Conservation (phyloP, 768 basidiomycete genomes). For the Mycena albidolilacea region DNA sequence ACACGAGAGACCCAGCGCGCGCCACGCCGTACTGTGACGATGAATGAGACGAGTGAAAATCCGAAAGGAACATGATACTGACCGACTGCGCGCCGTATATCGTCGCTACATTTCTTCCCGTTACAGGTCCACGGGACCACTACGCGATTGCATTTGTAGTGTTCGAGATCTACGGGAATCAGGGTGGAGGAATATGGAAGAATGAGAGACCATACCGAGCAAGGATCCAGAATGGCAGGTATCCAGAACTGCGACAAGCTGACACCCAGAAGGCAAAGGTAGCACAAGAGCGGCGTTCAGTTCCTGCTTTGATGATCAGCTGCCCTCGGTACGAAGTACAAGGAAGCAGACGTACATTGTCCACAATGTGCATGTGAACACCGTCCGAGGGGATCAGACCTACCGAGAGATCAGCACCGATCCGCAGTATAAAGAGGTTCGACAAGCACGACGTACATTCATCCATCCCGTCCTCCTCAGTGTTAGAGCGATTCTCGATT, state of each 20-base stretch:
- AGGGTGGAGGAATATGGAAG: background rate
- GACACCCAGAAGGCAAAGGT: background rate
- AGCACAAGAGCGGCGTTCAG: conserved; percentile 5
- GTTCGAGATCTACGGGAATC: conserved; percentile 12
- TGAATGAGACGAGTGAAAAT: too few relatives aligned
- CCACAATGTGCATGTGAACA: background rate
- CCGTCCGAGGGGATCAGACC: conserved; percentile 26
- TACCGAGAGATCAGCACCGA: background rate
- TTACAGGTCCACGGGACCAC: conserved; percentile 1
- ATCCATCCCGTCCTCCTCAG: conserved; percentile 4
- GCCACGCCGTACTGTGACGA: too few relatives aligned
- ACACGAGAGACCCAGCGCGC: too few relatives aligned
- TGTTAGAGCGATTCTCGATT: background rate
- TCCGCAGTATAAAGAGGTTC: too few relatives aligned
- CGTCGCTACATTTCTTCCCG: background rate
- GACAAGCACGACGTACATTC: background rate
- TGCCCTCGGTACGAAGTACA: background rate
- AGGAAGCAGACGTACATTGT: background rate
- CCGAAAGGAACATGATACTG: too few relatives aligned
- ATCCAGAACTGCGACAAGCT: conserved; percentile 22
- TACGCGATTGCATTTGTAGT: conserved; percentile 7
- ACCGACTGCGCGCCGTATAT: background rate
- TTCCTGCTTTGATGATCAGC: background rate
- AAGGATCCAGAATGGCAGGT: conserved; percentile 25
- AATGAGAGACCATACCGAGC: conserved; percentile 2